Evolutionary conservation across 371 early-diverging fungal genomes (phyloP).

Genomic region (Smittium culicis): DNA sequence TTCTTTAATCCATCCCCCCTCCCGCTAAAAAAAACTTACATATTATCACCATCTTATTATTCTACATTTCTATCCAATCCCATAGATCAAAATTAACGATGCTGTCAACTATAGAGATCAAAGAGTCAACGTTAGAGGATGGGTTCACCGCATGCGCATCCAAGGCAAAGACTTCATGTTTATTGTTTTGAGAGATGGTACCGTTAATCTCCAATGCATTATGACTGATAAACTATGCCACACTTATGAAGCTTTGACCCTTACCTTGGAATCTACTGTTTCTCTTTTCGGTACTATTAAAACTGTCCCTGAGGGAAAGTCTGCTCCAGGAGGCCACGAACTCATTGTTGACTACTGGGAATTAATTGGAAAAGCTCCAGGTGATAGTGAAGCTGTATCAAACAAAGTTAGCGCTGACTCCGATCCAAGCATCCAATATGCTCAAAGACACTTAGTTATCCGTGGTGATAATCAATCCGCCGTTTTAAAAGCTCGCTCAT

Average conservation of each 20-base stretch:
- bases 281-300: conserved; percentile 74
- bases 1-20: conserved; percentile 69
- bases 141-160: conserved; percentile 90
- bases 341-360: conserved; percentile 94
- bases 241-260: conserved; percentile 82
- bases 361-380: conserved; percentile 81
- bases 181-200: conserved; percentile 84
- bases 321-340: conserved; percentile 92
- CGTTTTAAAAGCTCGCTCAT: conserved; percentile 80
- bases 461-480: conserved; percentile 86
- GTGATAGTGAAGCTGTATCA: conserved; percentile 84
- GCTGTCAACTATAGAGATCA: conserved; percentile 44
- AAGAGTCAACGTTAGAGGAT: conserved; percentile 83
- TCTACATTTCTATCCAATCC: not conserved
- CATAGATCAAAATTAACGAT: conserved; percentile 54
- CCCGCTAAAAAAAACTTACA: conserved; percentile 37
- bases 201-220: conserved; percentile 87
- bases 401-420: conserved; percentile 82
- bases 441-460: conserved; percentile 94
- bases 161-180: conserved; percentile 97
- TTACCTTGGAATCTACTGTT: conserved; percentile 85
- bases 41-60: not conserved
- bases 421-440: conserved; percentile 73
- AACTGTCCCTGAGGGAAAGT: conserved; percentile 84
- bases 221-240: conserved; percentile 84